Evolutionary conservation across 1,139 yeast species (phyloP).

Genomic region (Lodderomyces metapsilosis): DNA sequence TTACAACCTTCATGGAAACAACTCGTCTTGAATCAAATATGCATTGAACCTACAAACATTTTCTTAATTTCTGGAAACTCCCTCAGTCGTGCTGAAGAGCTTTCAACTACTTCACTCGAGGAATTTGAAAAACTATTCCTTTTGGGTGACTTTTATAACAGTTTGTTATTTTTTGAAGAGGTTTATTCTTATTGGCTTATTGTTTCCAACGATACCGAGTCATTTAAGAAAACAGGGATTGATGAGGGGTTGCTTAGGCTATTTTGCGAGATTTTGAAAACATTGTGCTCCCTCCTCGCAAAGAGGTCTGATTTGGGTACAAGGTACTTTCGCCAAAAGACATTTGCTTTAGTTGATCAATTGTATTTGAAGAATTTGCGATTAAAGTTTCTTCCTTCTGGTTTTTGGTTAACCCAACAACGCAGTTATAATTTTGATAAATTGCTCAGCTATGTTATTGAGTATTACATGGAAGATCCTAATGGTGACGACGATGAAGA

Average conservation of each 20-base stretch:
- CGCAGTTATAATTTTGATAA: slow-evolving; percentile 28
- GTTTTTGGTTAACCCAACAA: slow-evolving; percentile 55
- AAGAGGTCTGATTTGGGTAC: slow-evolving; percentile 15
- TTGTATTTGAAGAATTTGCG: slow-evolving; percentile 70
- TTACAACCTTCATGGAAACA: slow-evolving; percentile 1
- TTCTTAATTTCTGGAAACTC: background rate
- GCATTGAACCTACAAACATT: slow-evolving; percentile 1
- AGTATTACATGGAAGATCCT: slow-evolving; percentile 34
- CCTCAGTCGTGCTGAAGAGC: background rate
- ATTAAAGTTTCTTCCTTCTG: slow-evolving; percentile 49
- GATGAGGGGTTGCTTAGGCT: slow-evolving; percentile 41
- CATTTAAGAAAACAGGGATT: slow-evolving; percentile 47
- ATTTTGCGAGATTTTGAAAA: slow-evolving; percentile 52
- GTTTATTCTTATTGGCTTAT: slow-evolving; percentile 49
- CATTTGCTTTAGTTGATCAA: slow-evolving; percentile 51
- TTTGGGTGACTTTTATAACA: slow-evolving; percentile 29
- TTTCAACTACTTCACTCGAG: background rate
- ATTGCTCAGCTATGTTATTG: slow-evolving; percentile 34
- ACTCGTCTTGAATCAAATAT: background rate
- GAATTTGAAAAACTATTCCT: background rate
- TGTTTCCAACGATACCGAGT: slow-evolving; percentile 70
- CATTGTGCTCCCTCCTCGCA: slow-evolving; percentile 44
- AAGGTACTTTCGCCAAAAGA: background rate
- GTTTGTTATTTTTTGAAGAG: slow-evolving; percentile 37
- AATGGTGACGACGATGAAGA: slow-evolving; percentile 19